Evolutionary conservation across 176 grass and related monocot genomes (phyloP), one percentile per base, ranked within the genome.

Genomic region (Hordeum marinum): DNA sequence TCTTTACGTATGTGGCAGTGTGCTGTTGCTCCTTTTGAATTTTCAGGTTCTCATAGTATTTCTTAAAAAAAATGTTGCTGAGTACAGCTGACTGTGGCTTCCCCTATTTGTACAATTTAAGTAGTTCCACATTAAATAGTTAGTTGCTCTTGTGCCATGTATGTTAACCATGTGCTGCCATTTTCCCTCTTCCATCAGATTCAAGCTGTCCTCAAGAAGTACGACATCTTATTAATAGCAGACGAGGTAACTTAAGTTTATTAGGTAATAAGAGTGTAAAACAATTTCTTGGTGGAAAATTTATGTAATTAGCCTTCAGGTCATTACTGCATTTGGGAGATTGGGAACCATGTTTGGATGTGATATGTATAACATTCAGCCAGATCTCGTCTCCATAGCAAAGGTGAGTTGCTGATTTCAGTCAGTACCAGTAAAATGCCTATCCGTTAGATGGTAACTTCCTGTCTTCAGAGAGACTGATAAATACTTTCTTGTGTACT

Each of bases 261-360:
- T 68, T 26, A 0, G 36, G 3, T 25, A 24, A 79, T 67, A 42
- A 83, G 15, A 63, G 8, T 52, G 48, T 60, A 32, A 76, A 17
- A 59, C 77, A 29, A 43, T 78, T 63, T 55, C 23, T 71, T 26
- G 78, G 12, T 77, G 9, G 5, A 39, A 57, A 52, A 31, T 8
- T 52, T 77, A 34, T 36, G 18, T 55, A 11, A 72, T 32, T 24
- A 42, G 84, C 52, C 31, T 89, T 55, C 86, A 98, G 96, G 96
- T 98, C 32, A 92, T 98, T 76, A 98, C 96, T 67, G 91, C 93
- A 64, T 98, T 98, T 68, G 93, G 93, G 88, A 95, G 96, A 83
- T 55, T 98, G 13, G 96, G 96, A 59, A 94, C 84, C 37, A 95
- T 95, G 96, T 98, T 98, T 84, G 96, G 93, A 76, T 95, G 89